phyloP scores from a whole-genome alignment of 1,284 basidiomycete genomes.

The Tausonia pullulans region DNA sequence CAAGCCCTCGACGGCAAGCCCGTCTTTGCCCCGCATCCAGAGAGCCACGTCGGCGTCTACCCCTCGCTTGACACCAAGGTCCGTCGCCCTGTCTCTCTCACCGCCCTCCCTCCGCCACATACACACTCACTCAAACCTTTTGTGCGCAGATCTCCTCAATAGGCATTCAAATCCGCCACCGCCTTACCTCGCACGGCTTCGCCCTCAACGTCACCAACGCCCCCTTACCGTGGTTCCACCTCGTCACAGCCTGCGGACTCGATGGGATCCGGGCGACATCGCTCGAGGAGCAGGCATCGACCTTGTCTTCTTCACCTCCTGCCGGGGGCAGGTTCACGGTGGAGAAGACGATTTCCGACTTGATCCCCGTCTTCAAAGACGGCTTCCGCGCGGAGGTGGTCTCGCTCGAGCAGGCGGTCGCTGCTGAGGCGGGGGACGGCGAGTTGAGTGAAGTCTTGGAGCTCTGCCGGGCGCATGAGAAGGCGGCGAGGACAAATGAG shows the following conservation, averaged over 20 bases:
- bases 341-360: no score
- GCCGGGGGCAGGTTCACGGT: no score
- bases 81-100: not conserved
- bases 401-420: no score
- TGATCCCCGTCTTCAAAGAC: no score
- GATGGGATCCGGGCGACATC: constrained; percentile 59
- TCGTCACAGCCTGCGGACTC: constrained; percentile 85
- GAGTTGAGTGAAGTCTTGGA: no score
- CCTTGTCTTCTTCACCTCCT: constrained; percentile 28
- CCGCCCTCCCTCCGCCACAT: not conserved
- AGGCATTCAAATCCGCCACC: constrained; percentile 89
- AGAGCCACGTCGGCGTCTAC: constrained; percentile 37
- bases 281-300: constrained; percentile 11
- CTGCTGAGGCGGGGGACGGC: no score
- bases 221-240: constrained; percentile 70
- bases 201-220: constrained; percentile 79
- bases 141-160: constrained; percentile 78
- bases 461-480: no score
- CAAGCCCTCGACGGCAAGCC: constrained; percentile 21
- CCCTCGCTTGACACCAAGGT: constrained; percentile 32
- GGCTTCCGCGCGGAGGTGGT: no score
- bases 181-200: constrained; percentile 91
- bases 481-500: not conserved
- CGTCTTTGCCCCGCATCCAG: constrained; percentile 34
- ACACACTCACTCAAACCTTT: not conserved